Evolutionary conservation across 805 yeast genomes (phyloP), one percentile per base, ranked within the genome.

Genomic region (Ogataea polymorpha): DNA sequence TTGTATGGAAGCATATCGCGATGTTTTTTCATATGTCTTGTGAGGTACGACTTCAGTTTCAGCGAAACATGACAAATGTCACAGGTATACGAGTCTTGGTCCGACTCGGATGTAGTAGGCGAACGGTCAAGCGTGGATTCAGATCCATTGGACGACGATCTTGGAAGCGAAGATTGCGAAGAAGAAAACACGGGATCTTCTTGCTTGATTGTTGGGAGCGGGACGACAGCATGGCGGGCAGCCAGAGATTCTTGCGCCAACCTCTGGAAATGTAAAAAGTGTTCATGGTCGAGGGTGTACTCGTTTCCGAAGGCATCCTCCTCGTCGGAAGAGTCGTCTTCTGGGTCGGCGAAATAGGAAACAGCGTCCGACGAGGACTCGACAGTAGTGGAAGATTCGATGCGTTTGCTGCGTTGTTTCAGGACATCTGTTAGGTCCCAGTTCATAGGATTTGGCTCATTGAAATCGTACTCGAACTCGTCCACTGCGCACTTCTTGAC

Each of bases 21-120:
- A 56, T 77, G 82, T 47, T 75, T 76, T 56, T 73, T 75, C 62
- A 69, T 57, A 54, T 77, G 82, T 43, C 82, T 66, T 1, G 80
- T 75, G 41, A 77, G 63, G 53, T 77, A 77, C 4, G 78, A 74
- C 48, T 76, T 68, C 39, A 75, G 72, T 50, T 68, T 74, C 58
- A 77, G 74, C 5, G 63, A 58, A 6, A 74, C 70, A 23, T 66
- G 64, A 58, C 81, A 77, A 46, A 70, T 68, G 3, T 71, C 67
- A 54, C 82, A 77, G 45, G 62, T 65, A 51, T 66, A 72, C 11
- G 46, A 28, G 17, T 62, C 38, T 7, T 14, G 37, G 11, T 33
- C 37, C 16, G 17, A 16, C 11, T 36, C 37, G 6, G 35, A 23
- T 5, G 32, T 5, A 13, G 23, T 12, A 4, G 35, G 35, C 35